Conservation (phyloP, 2,329 filamentous ascomycete genomes). For the Colletotrichum simmondsii region DNA sequence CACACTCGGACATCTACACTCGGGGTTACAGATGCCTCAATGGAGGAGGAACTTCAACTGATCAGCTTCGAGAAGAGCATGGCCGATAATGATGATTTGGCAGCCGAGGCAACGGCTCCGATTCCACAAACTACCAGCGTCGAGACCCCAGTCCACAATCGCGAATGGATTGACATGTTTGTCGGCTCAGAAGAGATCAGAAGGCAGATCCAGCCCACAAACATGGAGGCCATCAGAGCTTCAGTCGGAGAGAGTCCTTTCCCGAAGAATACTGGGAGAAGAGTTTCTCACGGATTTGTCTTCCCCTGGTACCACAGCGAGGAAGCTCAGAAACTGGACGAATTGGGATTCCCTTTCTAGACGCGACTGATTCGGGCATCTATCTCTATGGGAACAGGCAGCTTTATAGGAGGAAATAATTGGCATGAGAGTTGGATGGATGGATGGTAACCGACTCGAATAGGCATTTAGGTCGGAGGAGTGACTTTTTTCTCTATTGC, state of each 20-base stretch:
- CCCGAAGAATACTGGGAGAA: conserved; percentile 2
- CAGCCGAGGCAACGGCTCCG: not conserved
- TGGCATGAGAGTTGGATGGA: not conserved
- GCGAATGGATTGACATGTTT: not conserved
- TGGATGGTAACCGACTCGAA: not conserved
- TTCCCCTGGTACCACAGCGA: conserved; percentile 1
- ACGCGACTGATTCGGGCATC: not conserved
- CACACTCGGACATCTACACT: not conserved
- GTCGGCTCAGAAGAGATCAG: not conserved
- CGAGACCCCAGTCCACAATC: not conserved
- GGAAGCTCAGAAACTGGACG: not conserved
- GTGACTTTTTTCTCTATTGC: not conserved
- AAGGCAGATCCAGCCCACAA: not conserved
- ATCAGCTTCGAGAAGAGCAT: not conserved
- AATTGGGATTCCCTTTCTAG: not conserved
- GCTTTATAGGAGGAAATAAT: not conserved
- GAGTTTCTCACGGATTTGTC: conserved; percentile 8
- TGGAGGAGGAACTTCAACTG: not conserved
- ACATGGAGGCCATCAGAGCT: not conserved
- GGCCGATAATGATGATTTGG: not conserved
- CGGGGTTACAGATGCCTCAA: not conserved
- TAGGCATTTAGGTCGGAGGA: not conserved
- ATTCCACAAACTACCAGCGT: not conserved
- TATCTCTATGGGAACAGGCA: too few species aligned
- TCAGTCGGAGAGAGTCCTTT: not conserved